Evolutionary conservation across 306 rosid species (phyloP), one percentile per base, ranked within the genome.

Genomic region (Malus sieversii): DNA sequence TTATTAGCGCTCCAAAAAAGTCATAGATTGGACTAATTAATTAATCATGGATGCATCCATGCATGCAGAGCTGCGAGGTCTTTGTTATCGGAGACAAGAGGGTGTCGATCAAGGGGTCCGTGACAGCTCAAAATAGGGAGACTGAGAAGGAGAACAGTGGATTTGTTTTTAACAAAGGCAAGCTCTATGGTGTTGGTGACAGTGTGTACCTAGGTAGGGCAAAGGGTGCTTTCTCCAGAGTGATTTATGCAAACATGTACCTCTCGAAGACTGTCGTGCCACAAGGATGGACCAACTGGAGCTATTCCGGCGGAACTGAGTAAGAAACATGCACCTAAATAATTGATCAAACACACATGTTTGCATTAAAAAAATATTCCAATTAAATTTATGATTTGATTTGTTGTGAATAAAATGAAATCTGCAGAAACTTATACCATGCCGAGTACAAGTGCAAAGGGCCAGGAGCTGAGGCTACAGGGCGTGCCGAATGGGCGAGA

Each of bases 241-340:
- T 90, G 1, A 35, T 91, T 64, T 88, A 84, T 67, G 85, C 96
- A 1, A 44, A 80, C 48, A 72, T 87, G 2, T 93, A 93, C 29
- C 86, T 93, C 76, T 91, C 98, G 1, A 82, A 5, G 57, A 81
- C 97, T 19, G 55, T 93, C 79, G 75, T 81, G 11, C 86, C 84
- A 1, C 51, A 67, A 7, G 98, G 97, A 12, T 93, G 98, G 98
- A 91, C 96, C 70, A 85, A 85, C 35, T 91, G 96, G 96, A 89
- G 96, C 79, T 83, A 77, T 33, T 75, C 2, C 0, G 97, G 97
- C 55, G 45, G 78, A 87, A 89, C 93, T 11, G 20, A 81, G 97
- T 93, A 90, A 85, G 91, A 48, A 60, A 60, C 66, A 48, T 48
- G 55, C 63, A 35, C 45, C 25, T 20, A 18, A 62, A 14, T 19